These are phyloP conservation scores for Boletus rex-veris DNA, from an alignment of 768 basidiomycete genomes.

Conservation along the genomic window DNA sequence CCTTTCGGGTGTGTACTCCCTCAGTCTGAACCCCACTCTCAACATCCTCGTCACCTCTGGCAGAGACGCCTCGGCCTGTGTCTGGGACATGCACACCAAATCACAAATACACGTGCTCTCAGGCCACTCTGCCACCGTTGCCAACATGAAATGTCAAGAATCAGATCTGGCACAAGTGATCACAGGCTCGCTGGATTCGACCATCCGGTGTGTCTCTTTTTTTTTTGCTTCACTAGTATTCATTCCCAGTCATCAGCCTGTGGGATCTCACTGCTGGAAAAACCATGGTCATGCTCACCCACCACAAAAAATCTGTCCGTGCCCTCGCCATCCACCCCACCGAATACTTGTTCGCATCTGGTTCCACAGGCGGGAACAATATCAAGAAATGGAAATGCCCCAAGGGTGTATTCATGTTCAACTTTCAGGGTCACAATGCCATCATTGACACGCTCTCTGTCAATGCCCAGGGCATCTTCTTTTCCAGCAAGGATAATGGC, in stretches of 20 bases:
- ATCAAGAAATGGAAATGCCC: constrained; percentile 99
- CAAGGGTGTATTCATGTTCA: constrained; percentile 92
- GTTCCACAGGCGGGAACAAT: constrained; percentile 97
- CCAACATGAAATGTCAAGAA: constrained; percentile 94
- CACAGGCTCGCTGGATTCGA: constrained; percentile 97
- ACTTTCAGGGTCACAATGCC: constrained; percentile 93
- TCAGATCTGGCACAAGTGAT: constrained; percentile 98
- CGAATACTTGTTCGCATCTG: constrained; percentile 94
- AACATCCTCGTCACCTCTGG: constrained; percentile 95
- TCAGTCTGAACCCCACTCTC: constrained; percentile 91
- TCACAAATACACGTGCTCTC: constrained; percentile 90
- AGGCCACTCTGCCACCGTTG: constrained; percentile 93
- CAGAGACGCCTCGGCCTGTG: constrained; percentile 93
- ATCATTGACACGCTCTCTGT: constrained; percentile 96
- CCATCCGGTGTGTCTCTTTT: constrained; percentile 61
- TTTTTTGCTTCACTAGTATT: not conserved
- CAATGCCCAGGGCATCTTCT: constrained; percentile 94
- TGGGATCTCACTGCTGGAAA: constrained; percentile 99
- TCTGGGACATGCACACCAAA: constrained; percentile 99
- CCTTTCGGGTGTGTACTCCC: constrained; percentile 93
- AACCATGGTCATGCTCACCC: constrained; percentile 94
- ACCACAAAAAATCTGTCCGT: constrained; percentile 98
- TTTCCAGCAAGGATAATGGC: constrained; percentile 95
- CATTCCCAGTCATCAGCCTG: constrained; percentile 43
- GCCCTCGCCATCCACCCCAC: constrained; percentile 93